These are phyloP conservation scores for Alternaria sp. DNA, from an alignment of 2,329 filamentous ascomycete species.

Conservation along the genomic window DNA sequence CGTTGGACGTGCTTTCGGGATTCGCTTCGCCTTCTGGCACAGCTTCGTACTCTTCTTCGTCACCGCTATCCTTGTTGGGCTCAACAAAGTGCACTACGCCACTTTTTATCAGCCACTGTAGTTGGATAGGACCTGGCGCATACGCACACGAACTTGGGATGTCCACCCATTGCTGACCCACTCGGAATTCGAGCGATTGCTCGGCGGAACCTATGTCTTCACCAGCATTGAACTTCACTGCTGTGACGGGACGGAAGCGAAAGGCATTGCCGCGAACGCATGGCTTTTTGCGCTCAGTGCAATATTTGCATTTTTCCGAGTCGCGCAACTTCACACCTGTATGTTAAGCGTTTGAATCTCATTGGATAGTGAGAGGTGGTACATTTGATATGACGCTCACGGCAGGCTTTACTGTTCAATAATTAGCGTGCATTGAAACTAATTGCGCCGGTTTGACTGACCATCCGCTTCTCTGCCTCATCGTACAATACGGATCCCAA, in stretches of 20 bases:
- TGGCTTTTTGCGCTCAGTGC: slow-evolving; percentile 36
- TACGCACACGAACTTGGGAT: slow-evolving; percentile 37
- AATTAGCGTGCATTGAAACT: slow-evolving; percentile 19
- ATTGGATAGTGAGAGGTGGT: slow-evolving; percentile 7
- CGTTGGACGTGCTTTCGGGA: slow-evolving; percentile 2
- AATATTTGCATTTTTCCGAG: slow-evolving; percentile 42
- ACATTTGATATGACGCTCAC: slow-evolving; percentile 46
- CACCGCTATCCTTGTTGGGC: slow-evolving; percentile 36
- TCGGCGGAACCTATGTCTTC: slow-evolving; percentile 42
- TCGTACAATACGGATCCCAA: slow-evolving; percentile 7
- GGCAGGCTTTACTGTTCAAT: slow-evolving; percentile 36
- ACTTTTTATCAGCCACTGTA: background rate
- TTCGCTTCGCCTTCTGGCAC: slow-evolving; percentile 16
- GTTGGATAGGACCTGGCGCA: background rate
- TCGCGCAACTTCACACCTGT: slow-evolving; percentile 41
- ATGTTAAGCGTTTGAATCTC: background rate
- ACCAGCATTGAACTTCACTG: slow-evolving; percentile 44
- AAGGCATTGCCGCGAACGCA: slow-evolving; percentile 43
- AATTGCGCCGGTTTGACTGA: slow-evolving; percentile 15
- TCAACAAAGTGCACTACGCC: slow-evolving; percentile 38
- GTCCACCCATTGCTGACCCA: slow-evolving; percentile 38
- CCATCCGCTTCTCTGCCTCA: slow-evolving; percentile 44
- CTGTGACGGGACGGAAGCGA: slow-evolving; percentile 41
- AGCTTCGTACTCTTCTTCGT: slow-evolving; percentile 26
- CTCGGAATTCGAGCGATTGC: slow-evolving; percentile 37